These are phyloP conservation scores for Porphyra umbilicalis DNA, from an alignment of 31 red algal genomes.

Conservation along the genomic window DNA sequence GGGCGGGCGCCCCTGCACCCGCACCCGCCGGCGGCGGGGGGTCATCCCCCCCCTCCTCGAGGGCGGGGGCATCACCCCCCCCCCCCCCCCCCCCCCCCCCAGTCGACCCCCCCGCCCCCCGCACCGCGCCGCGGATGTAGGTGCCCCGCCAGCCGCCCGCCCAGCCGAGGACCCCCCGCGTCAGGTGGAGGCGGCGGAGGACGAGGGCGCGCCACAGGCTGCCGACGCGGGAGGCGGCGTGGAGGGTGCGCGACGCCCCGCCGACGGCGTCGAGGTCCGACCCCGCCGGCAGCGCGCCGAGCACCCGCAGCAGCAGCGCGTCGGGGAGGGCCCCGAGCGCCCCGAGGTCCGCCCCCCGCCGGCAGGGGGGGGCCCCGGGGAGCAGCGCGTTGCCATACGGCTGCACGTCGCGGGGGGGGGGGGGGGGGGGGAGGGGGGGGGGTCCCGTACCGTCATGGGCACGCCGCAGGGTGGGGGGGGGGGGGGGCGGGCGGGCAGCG, in stretches of 20 bases:
- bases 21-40: background rate
- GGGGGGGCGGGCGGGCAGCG: too few relatives aligned
- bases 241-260: background rate
- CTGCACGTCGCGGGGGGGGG: slow-evolving; percentile 3
- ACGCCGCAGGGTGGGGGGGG: too few relatives aligned
- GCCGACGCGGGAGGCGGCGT: slow-evolving; percentile 13
- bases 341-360: slow-evolving; percentile 9
- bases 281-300: slow-evolving; percentile 9
- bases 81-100: background rate
- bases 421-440: background rate
- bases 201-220: slow-evolving; percentile 31
- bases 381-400: slow-evolving; percentile 16
- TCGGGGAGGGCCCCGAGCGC: slow-evolving; percentile 16
- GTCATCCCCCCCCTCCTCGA: background rate
- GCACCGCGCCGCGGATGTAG: background rate
- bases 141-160: background rate
- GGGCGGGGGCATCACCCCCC: background rate
- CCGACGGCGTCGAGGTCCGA: slow-evolving; percentile 4
- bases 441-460: too few relatives aligned
- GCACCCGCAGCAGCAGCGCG: slow-evolving; percentile 18
- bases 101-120: background rate
- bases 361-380: background rate
- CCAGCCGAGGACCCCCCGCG: background rate
- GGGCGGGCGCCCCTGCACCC: background rate
- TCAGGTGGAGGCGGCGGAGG: background rate